phyloP scores from a whole-genome alignment of 768 basidiomycete species.

The Psilocybe cyanescens region DNA sequence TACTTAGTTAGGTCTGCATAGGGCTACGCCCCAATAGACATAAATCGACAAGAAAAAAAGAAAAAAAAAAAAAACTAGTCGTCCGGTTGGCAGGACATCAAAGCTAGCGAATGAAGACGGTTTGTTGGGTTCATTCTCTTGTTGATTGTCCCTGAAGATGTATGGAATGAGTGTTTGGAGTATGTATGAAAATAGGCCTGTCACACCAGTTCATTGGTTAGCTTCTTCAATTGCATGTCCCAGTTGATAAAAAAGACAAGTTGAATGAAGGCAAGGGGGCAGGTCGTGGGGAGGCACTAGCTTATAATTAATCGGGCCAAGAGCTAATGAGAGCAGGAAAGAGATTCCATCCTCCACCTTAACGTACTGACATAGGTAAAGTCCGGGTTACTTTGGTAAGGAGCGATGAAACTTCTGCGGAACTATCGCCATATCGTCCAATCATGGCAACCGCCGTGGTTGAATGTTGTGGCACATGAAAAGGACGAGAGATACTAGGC shows the following conservation, averaged over 20 bases:
- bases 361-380: neutral
- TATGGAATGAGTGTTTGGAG: neutral
- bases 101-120: neutral
- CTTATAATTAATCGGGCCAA: slow-evolving; percentile 5
- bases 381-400: neutral
- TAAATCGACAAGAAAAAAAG: too few species aligned
- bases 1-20: too few species aligned
- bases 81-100: neutral
- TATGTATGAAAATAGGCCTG: slow-evolving; percentile 11
- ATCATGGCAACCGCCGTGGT: neutral
- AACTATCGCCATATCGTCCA: neutral
- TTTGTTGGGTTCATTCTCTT: neutral
- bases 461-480: neutral
- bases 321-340: neutral
- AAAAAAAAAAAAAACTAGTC: too few species aligned
- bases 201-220: slow-evolving; percentile 5
- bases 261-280: neutral
- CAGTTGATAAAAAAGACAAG: neutral
- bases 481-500: neutral
- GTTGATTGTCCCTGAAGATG: neutral
- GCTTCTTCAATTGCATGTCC: neutral
- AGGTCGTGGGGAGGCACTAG: slow-evolving; percentile 5
- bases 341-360: neutral
- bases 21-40: too few species aligned
- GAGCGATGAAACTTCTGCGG: neutral